Conservation (phyloP, 495 filamentous ascomycete genomes). For the Hypoxylon trugodes region DNA sequence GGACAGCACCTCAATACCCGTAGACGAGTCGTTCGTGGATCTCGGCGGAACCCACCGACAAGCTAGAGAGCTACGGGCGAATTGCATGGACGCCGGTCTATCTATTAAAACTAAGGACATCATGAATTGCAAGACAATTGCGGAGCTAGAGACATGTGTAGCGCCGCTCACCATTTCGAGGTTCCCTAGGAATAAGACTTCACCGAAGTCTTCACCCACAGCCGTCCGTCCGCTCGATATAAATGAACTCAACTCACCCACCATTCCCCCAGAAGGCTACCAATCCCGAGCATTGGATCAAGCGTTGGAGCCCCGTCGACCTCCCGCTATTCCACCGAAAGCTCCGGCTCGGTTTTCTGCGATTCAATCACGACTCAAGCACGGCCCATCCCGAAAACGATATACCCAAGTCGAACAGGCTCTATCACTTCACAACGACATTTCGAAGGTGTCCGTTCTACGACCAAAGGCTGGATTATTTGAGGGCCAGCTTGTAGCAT, state of each 20-base stretch:
- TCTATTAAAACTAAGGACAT: conserved; percentile 51
- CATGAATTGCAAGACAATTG: conserved; percentile 51
- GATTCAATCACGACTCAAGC: conserved; percentile 24
- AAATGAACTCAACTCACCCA: conserved; percentile 13
- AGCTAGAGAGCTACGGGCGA: conserved; percentile 45
- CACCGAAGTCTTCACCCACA: conserved; percentile 1
- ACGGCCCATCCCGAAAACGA: conserved; percentile 32
- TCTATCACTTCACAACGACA: conserved; percentile 26
- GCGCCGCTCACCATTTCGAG: conserved; percentile 24
- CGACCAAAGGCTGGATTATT: conserved; percentile 57
- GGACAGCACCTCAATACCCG: conserved; percentile 27
- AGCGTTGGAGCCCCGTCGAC: background rate
- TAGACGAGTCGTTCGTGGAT: conserved; percentile 51
- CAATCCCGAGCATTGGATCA: conserved; percentile 2
- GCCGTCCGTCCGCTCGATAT: conserved; percentile 20
- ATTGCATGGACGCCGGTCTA: conserved; percentile 49
- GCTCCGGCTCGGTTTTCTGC: conserved; percentile 22
- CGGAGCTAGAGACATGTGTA: conserved; percentile 45
- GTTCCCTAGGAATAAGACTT: background rate
- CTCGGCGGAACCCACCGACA: conserved; percentile 50
- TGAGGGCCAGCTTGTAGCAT: conserved; percentile 54
- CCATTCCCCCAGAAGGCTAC: background rate
- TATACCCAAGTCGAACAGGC: conserved; percentile 33
- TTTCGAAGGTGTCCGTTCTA: conserved; percentile 50
- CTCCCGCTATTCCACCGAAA: conserved; percentile 35